Base-by-base conservation (phyloP, 192 early-diverging fungal species). In the Thamnidium elegans region DNA sequence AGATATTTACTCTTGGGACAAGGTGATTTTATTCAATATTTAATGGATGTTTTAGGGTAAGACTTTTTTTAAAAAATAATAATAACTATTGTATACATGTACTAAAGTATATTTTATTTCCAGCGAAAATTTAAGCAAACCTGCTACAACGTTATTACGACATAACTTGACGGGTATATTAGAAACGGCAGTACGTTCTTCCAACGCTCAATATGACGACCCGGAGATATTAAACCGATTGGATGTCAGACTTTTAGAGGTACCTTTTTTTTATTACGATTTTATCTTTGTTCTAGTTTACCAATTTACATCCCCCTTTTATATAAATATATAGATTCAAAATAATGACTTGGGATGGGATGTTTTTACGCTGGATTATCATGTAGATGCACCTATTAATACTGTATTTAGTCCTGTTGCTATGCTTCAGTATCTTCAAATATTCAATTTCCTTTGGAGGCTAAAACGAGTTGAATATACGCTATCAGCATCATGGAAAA, bases 1-100 rank as follows among this genome's bases (percentile, higher is more conserved):
- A 77, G 87, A 48, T 98, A 98, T 66, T 75, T 99, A 31, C 71
- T 99, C 46, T 78, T 99, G 13, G 93, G 90, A 58, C 91, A 97
- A 69, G 97, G 95, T 23, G 95, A 99, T 65, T 96, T 97, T 83
- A 89, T 93, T 53, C 91, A 94, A 67, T 83, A 89, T 55, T 73
- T 99, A 46, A 87, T 96, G 84, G 90, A 91, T 63, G 84, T 83
- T 23, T 69, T 97, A 51, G 88, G 90, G 89, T 91, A 84, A 59
- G 30, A 26, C 3, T 26, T 26, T 43, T 20, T 20, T 32, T 8
- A 2, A 42, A 15, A 21, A 10, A 21, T 20, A 23, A 17, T 50
- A n/a, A 7, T 50, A 26, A 26, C 26, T 26, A 26, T 26, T 26
- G 26, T 26, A 26, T 26, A 26, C 3, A 3, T 26, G 26, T 26